phyloP scores from a whole-genome alignment of 371 early-diverging fungal genomes.

The Apophysomyces ossiformis region DNA sequence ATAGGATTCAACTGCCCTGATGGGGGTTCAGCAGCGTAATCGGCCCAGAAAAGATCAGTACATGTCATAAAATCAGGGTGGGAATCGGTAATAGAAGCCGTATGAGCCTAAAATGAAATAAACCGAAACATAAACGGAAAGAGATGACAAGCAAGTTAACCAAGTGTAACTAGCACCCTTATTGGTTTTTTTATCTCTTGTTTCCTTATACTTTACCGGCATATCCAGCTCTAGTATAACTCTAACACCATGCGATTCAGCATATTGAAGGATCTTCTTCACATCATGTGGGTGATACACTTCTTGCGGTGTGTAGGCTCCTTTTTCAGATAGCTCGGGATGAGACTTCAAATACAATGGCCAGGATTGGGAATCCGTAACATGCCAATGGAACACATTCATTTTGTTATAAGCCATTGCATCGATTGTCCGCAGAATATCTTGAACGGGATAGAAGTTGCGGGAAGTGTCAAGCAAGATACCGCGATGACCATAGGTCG shows the following conservation, averaged over 20 bases:
- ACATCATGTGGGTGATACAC: constrained; percentile 69
- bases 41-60: constrained; percentile 51
- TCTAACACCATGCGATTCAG: constrained; percentile 74
- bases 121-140: not conserved
- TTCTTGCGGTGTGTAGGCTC: constrained; percentile 64
- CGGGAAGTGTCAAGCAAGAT: constrained; percentile 77
- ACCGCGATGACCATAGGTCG: constrained; percentile 76
- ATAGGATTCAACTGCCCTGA: constrained; percentile 78
- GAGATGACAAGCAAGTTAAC: not conserved
- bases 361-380: constrained; percentile 81
- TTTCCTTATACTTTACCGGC: constrained; percentile 40
- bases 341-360: constrained; percentile 66
- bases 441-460: constrained; percentile 71
- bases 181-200: not conserved
- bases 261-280: constrained; percentile 61
- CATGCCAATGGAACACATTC: constrained; percentile 86
- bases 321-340: constrained; percentile 69
- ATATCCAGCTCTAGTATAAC: constrained; percentile 82
- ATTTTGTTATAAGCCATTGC: constrained; percentile 82
- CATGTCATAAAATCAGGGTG: constrained; percentile 59
- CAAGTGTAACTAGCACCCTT: too few species aligned
- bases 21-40: constrained; percentile 69
- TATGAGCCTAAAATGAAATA: constrained; percentile 56
- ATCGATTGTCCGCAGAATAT: constrained; percentile 69
- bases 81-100: constrained; percentile 46